Conservation (phyloP, 768 basidiomycete genomes). For the Butyriboletus loyo region DNA sequence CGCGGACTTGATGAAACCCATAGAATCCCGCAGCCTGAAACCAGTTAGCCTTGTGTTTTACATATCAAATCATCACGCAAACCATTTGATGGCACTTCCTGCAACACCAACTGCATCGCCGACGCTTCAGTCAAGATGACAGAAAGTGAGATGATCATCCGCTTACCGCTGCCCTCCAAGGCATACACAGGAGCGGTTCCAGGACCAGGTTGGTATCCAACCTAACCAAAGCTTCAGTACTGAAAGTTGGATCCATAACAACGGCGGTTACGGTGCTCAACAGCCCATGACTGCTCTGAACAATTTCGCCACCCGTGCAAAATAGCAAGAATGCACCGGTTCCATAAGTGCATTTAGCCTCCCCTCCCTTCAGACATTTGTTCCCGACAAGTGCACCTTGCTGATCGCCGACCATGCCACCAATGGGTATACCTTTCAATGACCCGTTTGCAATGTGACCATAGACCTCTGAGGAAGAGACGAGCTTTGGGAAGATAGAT, state of each 20-base stretch:
- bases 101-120: slow-evolving; percentile 75
- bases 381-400: slow-evolving; percentile 96
- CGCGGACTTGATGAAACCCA: slow-evolving; percentile 77
- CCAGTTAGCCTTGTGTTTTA: neutral
- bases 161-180: slow-evolving; percentile 88
- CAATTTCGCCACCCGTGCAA: slow-evolving; percentile 86
- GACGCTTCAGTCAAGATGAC: neutral
- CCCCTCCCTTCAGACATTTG: slow-evolving; percentile 86
- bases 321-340: slow-evolving; percentile 96
- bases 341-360: slow-evolving; percentile 98
- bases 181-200: slow-evolving; percentile 82
- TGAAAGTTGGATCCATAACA: neutral
- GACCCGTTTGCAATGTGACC: slow-evolving; percentile 68
- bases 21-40: slow-evolving; percentile 80
- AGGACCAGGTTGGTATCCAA: slow-evolving; percentile 87
- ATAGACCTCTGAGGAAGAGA: slow-evolving; percentile 91
- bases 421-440: slow-evolving; percentile 77
- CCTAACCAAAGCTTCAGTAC: slow-evolving; percentile 37
- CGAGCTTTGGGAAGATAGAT: slow-evolving; percentile 81
- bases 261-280: slow-evolving; percentile 69
- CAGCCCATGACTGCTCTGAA: slow-evolving; percentile 82
- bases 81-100: slow-evolving; percentile 93
- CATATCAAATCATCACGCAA: slow-evolving; percentile 4
- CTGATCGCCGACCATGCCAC: slow-evolving; percentile 96
- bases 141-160: neutral